Evolutionary conservation across 2,329 filamentous ascomycete genomes (phyloP), one percentile per base, ranked within the genome.

Genomic region (Alternaria gansuensis): DNA sequence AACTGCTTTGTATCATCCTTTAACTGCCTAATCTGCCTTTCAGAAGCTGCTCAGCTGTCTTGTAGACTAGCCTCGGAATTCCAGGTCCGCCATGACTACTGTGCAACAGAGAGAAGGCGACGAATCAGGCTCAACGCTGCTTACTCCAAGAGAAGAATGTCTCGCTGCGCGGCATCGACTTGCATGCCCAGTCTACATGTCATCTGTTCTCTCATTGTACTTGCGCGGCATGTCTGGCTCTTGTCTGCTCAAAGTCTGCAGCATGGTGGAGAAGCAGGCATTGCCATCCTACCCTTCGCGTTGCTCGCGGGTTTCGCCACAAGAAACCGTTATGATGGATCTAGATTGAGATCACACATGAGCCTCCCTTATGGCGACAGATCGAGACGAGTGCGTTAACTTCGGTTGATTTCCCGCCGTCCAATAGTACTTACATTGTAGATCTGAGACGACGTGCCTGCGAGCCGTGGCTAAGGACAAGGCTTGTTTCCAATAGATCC

Each of bases 401-500:
- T 70, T 74, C 69, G 75, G 71, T 68, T 68, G 67, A 69, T 68
- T 74, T 64, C 66, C 63, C 68, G 63, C 67, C 68, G 64, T 52
- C 71, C 70, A 75, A 73, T 76, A 55, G 64, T 63, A 66, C 62
- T 60, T 58, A 51, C 39, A 39, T 45, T 55, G 65, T 51, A 67
- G 59, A 72, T 74, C 71, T 66, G 61, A 69, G 65, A 66, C 68
- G 60, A 66, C 68, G 60, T 70, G 54, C 68, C 65, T 73, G 64
- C 65, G 60, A 70, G 63, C 69, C 69, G 71, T 70, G 60, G 64
- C 72, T 75, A 71, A 71, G 72, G 72, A 72, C 73, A 74, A 73
- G 72, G 72, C 68, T 71, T 70, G 68, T 70, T 70, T 60, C 59
- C 66, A 74, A 74, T 76, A 73, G 71, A 69, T 68, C 69, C 74